Percentiles rank a stretch among this genome's conserved stretches.
Conservation (phyloP, 2,329 filamentous ascomycete genomes). For the Aspergillus phoenicis region DNA sequence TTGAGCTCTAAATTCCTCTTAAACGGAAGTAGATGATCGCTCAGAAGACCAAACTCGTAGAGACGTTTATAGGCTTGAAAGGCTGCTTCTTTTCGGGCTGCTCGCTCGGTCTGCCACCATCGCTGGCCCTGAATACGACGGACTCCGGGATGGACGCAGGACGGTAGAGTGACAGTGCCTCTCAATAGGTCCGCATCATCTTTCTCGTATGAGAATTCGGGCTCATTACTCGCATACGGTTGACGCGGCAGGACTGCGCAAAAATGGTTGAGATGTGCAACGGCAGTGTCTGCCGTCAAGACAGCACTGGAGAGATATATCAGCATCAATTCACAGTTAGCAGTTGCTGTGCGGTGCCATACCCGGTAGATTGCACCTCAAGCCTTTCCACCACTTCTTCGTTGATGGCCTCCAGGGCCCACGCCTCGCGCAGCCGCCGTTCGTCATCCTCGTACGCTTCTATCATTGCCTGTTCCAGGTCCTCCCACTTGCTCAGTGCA, state of each 20-base stretch:
- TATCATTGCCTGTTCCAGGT: slow-evolving; percentile 74
- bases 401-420: slow-evolving; percentile 53
- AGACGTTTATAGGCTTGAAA: slow-evolving; percentile 77
- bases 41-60: slow-evolving; percentile 71
- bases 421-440: slow-evolving; percentile 52
- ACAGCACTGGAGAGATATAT: slow-evolving; percentile 55
- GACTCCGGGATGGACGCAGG: slow-evolving; percentile 65
- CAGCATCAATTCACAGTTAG: neutral
- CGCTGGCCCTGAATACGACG: slow-evolving; percentile 55
- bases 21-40: slow-evolving; percentile 73
- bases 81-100: slow-evolving; percentile 77
- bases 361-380: slow-evolving; percentile 41
- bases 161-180: slow-evolving; percentile 71
- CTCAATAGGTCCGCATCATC: slow-evolving; percentile 21
- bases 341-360: neutral
- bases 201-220: slow-evolving; percentile 60
- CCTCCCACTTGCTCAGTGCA: slow-evolving; percentile 59
- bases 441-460: slow-evolving; percentile 66
- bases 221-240: slow-evolving; percentile 63
- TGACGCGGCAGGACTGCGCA: slow-evolving; percentile 65
- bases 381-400: slow-evolving; percentile 44
- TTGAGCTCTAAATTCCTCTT: slow-evolving; percentile 34
- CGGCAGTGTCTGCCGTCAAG: slow-evolving; percentile 72
- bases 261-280: slow-evolving; percentile 79
- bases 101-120: slow-evolving; percentile 70